Conservation (phyloP, 1,139 yeast genomes). For the Pichia cactophila region DNA sequence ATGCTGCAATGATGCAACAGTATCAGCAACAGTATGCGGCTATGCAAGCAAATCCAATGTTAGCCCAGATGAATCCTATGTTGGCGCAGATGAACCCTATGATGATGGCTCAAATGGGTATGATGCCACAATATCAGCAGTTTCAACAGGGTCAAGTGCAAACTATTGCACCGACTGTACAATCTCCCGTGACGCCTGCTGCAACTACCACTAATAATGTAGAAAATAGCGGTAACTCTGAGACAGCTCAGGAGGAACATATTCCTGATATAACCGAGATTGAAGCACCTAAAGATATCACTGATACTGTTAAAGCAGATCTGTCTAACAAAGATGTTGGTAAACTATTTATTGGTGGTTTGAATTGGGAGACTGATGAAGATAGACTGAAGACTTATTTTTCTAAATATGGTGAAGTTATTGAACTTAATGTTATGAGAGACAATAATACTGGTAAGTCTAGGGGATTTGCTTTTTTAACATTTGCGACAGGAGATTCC, state of each 20-base stretch:
- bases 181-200: constrained; percentile 4
- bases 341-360: constrained; percentile 96
- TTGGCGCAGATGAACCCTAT: constrained; percentile 1
- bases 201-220: constrained; percentile 1
- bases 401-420: constrained; percentile 82
- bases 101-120: constrained; percentile 1
- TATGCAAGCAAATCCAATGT: constrained; percentile 15
- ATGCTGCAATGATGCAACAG: constrained; percentile 3
- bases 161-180: not conserved
- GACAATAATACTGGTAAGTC: constrained; percentile 87
- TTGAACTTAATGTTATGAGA: constrained; percentile 91
- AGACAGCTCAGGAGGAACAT: constrained; percentile 3
- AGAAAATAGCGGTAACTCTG: not conserved
- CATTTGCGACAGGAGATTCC: constrained; percentile 73
- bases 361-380: constrained; percentile 97
- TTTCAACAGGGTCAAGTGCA: constrained; percentile 4
- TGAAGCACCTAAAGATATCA: constrained; percentile 15
- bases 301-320: constrained; percentile 25
- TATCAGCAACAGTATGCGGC: constrained; percentile 9
- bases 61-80: constrained; percentile 11
- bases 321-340: constrained; percentile 45
- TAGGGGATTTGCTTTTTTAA: constrained; percentile 93
- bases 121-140: constrained; percentile 35
- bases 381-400: constrained; percentile 76
- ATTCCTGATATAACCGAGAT: constrained; percentile 14